Base-by-base conservation (phyloP, 306 rosid species). In the Aeschynomene evenia region DNA sequence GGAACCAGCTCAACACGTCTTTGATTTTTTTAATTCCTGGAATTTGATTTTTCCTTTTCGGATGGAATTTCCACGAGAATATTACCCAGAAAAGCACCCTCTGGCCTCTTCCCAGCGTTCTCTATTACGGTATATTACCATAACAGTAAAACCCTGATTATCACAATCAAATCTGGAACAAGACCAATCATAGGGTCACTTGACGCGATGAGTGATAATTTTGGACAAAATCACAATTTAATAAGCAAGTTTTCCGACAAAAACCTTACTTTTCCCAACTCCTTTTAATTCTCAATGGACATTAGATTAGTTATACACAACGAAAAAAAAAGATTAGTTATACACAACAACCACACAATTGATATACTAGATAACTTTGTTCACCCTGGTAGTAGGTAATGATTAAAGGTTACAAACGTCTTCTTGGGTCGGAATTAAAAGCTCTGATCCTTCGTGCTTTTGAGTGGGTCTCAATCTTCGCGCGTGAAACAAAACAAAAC, bases 1-100 rank as follows among this genome's bases (percentile, higher is more conserved):
- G 86, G 71, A 7, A 81, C 87, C 96, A 88, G 86, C 96, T 90
- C 93, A 86, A 83, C 98, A 89, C 91, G 92, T 80, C 80, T 84
- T 86, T 81, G 34, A 10, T 48, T 79, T 84, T 73, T 6, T 34
- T 45, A 0, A 73, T 80, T 77, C 66, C 71, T 23, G 11, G 71
- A 73, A 67, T 57, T 53, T 51, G 12, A 9, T 11, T 39, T 39
- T 60, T 42, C 0, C 14, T 23, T 16, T 15, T 36, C 5, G 3
- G 28, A 49, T 9, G 49, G 15, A 50, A 50, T 59, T 40, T 58
- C 33, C 46, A 68, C 68, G 46, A 72, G 67, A 79, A 57, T 60
- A 52, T 37, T 74, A 62, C 81, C 70, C 69, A 67, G 84, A 73
- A n/a, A 48, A 71, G 73, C 80, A 78, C 72, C 77, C 76, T 71